These are phyloP conservation scores for Gracilaria domingensis DNA, from an alignment of 23 red algal species.

Conservation along the genomic window DNA sequence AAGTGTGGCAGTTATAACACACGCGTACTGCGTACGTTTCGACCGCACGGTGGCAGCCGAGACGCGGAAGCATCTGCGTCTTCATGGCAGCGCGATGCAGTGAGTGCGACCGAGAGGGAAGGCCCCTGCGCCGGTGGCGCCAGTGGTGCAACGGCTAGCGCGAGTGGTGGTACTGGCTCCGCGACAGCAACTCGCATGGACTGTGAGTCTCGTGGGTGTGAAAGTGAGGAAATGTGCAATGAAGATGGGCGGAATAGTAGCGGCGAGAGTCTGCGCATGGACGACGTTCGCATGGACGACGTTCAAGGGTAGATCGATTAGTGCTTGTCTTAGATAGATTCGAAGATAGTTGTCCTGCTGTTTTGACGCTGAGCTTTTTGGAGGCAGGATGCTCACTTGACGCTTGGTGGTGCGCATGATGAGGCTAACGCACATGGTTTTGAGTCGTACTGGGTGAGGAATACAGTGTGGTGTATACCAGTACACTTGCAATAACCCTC, in stretches of 20 bases:
- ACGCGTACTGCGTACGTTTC: conserved; percentile 56
- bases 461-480: too few relatives aligned
- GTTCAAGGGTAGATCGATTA: neutral
- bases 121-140: neutral
- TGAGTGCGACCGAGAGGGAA: neutral
- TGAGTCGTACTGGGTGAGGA: neutral
- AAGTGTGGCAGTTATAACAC: conserved; percentile 93
- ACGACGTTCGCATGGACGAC: conserved; percentile 21
- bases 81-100: neutral
- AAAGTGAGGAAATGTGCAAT: neutral
- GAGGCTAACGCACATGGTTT: too few relatives aligned
- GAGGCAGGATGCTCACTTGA: too few relatives aligned
- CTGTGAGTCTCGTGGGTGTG: neutral
- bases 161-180: neutral
- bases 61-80: conserved; percentile 8
- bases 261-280: conserved; percentile 12
- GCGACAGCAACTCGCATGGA: neutral
- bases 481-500: too few relatives aligned
- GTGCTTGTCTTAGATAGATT: neutral
- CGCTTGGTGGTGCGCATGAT: neutral
- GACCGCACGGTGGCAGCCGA: neutral
- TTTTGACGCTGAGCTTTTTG: neutral
- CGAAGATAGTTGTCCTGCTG: neutral
- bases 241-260: conserved; percentile 14
- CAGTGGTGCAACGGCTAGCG: neutral